phyloP scores from a whole-genome alignment of 2,329 filamentous ascomycete species.

The Onygenales sp. region DNA sequence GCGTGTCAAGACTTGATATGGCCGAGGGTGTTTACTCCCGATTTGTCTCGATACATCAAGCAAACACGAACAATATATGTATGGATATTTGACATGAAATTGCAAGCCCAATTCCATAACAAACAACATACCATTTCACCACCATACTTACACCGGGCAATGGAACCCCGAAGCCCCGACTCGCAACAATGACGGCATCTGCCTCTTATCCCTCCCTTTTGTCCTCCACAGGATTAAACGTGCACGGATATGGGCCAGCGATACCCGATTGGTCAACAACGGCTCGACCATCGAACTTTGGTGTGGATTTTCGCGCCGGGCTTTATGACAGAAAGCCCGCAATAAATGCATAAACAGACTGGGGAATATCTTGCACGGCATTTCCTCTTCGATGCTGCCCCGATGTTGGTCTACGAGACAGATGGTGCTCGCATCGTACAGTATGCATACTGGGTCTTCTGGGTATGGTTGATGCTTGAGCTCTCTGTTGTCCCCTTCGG shows the following conservation, averaged over 20 bases:
- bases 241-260: neutral
- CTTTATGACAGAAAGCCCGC: neutral
- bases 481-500: conserved; percentile 16
- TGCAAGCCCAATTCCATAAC: neutral
- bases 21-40: neutral
- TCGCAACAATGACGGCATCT: conserved; percentile 34
- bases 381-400: neutral
- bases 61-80: neutral
- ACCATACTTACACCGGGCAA: conserved; percentile 16
- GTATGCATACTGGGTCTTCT: conserved; percentile 4
- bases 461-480: conserved; percentile 25
- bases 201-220: neutral
- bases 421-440: conserved; percentile 29
- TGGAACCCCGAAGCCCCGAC: conserved; percentile 26
- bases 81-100: neutral
- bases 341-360: neutral
- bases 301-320: neutral
- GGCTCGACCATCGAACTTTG: neutral
- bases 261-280: neutral
- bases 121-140: neutral
- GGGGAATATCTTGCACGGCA: neutral
- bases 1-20: neutral
- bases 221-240: neutral
- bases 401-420: neutral
- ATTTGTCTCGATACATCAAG: neutral